Conservation (phyloP, 306 rosid genomes). For the Corylus americana region DNA sequence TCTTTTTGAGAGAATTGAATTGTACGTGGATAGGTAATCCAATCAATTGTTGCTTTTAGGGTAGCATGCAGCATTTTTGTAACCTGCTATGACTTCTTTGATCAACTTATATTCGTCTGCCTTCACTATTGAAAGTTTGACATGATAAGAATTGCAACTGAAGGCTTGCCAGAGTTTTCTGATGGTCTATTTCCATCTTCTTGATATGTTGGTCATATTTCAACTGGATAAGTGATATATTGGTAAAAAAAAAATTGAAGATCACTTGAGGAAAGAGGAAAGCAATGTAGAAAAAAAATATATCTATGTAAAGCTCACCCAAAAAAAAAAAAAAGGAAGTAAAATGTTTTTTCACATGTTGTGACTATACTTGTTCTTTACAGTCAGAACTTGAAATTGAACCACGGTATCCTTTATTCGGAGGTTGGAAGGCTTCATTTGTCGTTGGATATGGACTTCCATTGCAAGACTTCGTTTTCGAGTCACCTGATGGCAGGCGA, state of each 20-base stretch:
- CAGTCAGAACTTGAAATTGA: conserved; percentile 98
- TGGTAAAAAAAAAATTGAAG: background rate
- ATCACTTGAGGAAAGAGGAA: background rate
- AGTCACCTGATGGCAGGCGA: conserved; percentile 85
- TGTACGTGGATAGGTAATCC: background rate
- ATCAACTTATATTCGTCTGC: background rate
- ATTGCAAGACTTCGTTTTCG: conserved; percentile 90
- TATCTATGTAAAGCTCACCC: background rate
- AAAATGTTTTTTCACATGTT: conserved; percentile 6
- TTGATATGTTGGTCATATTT: background rate
- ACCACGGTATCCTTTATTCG: conserved; percentile 96
- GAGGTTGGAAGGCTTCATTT: conserved; percentile 98
- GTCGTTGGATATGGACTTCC: conserved; percentile 89
- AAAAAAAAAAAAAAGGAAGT: background rate
- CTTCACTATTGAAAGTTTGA: background rate
- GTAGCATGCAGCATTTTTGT: background rate
- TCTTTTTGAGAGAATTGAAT: background rate
- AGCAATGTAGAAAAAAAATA: background rate
- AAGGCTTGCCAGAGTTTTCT: background rate
- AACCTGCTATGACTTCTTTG: background rate
- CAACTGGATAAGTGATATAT: background rate
- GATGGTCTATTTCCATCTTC: background rate
- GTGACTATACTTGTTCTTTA: conserved; percentile 29
- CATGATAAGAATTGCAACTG: background rate
- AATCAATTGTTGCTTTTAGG: background rate